These are phyloP conservation scores for Monosporozyma unispora DNA, from an alignment of 805 yeast genomes.

Conservation along the genomic window DNA sequence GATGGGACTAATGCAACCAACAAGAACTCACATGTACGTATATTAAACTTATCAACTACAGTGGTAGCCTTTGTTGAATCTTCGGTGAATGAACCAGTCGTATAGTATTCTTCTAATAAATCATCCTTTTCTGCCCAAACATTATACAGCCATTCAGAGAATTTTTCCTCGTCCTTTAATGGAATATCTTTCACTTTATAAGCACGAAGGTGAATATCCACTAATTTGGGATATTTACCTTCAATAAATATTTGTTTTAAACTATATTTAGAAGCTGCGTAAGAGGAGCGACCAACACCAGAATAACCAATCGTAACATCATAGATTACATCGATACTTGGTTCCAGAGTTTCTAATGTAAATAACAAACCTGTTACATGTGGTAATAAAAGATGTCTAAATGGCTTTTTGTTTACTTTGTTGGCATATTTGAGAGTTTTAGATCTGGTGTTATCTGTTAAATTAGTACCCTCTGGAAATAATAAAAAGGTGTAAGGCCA, in stretches of 20 bases:
- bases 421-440: constrained; percentile 51
- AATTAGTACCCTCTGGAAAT: constrained; percentile 93
- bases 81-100: constrained; percentile 41
- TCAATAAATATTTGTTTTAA: constrained; percentile 52
- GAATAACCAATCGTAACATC: constrained; percentile 80
- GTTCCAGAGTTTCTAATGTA: constrained; percentile 46
- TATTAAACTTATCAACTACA: constrained; percentile 18
- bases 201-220: constrained; percentile 57
- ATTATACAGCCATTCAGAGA: constrained; percentile 66
- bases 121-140: constrained; percentile 76
- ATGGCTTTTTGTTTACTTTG: constrained; percentile 39
- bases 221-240: constrained; percentile 63
- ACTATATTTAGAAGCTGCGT: constrained; percentile 71
- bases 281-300: constrained; percentile 52
- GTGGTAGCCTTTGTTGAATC: constrained; percentile 13
- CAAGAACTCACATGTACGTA: constrained; percentile 13
- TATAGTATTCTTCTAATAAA: constrained; percentile 52
- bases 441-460: constrained; percentile 53
- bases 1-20: constrained; percentile 15
- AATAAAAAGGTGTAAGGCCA: constrained; percentile 65
- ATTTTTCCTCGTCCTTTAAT: constrained; percentile 40
- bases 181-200: constrained; percentile 58
- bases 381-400: constrained; percentile 70
- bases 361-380: constrained; percentile 71
- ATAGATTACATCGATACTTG: constrained; percentile 51